Percentiles rank a stretch among this genome's conserved stretches.
Conservation (phyloP, 2,329 filamentous ascomycete genomes). For the Sclerotinia spermophila region DNA sequence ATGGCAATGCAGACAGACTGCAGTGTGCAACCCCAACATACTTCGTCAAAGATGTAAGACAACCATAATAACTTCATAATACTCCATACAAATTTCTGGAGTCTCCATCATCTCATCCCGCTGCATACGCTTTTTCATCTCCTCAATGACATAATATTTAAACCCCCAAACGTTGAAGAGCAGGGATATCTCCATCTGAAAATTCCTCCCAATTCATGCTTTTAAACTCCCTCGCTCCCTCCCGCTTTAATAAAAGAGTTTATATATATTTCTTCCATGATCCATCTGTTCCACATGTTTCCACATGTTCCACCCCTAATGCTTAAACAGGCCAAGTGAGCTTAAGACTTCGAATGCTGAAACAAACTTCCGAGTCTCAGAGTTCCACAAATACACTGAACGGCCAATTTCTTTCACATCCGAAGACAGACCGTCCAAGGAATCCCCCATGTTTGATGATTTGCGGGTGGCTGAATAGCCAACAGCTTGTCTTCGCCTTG, state of each 20-base stretch:
- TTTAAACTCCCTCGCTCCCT: neutral
- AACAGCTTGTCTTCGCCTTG: neutral
- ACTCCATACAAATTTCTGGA: neutral
- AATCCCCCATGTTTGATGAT: neutral
- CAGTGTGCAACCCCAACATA: neutral
- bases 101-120: conserved; percentile 8
- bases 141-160: conserved; percentile 12
- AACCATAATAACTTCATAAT: too few species aligned
- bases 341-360: neutral
- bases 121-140: neutral
- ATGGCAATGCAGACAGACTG: too few species aligned
- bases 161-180: neutral
- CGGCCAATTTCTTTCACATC: neutral
- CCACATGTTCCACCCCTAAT: neutral
- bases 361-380: neutral
- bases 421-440: conserved; percentile 17
- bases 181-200: neutral
- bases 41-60: neutral
- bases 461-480: neutral
- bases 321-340: conserved; percentile 9
- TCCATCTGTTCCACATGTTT: neutral
- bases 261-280: too few species aligned
- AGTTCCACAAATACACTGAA: conserved; percentile 3
- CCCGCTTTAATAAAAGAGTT: neutral
- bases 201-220: neutral